Evolutionary conservation across 306 rosid species (phyloP), one percentile per base, ranked within the genome.

Genomic region (Fragaria iinumae): DNA sequence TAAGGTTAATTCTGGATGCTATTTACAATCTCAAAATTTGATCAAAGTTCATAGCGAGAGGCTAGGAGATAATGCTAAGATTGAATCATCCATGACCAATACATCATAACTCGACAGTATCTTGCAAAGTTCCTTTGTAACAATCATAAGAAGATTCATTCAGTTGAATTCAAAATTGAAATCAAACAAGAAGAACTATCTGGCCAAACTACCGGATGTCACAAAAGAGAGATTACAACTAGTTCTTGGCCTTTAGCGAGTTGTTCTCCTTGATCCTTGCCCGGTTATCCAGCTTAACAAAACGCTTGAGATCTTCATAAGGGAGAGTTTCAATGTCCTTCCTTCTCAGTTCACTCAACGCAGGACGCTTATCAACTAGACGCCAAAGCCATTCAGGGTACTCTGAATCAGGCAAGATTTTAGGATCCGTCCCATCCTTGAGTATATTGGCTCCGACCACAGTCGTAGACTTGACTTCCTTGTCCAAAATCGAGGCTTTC

Each of bases 391-490:
- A 91, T 47, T 88, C 91, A 7, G 98, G 97, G 86, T 91, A 94
- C 53, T 89, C 97, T 6, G 97, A 86, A 79, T 94, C 97, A 38
- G 96, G 76, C 71, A 85, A 73, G 77, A 91, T 59, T 83, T 94
- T 91, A 14, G 96, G 93, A 80, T 8, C 97, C 12, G 86, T 14
- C 49, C 96, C 95, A 0, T 94, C 98, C 84, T 94, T 91, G 67
- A 91, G 93, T 77, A 82, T 89, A 87, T 86, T 94, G 72, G 91
- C 98, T 79, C 97, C 93, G 74, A 94, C 96, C 67, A 90, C 96
- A 17, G 96, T 90, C 9, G 87, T 86, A 49, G 96, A 75, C 87
- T 87, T 94, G 69, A 91, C 84, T 84, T 94, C 97, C 76, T 94
- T 91, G 89, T 93, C 89, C 59, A 94, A 93, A 7, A 48, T 73